phyloP scores from a whole-genome alignment of 2,329 filamentous ascomycete species.

The Penicillium frequentans region DNA sequence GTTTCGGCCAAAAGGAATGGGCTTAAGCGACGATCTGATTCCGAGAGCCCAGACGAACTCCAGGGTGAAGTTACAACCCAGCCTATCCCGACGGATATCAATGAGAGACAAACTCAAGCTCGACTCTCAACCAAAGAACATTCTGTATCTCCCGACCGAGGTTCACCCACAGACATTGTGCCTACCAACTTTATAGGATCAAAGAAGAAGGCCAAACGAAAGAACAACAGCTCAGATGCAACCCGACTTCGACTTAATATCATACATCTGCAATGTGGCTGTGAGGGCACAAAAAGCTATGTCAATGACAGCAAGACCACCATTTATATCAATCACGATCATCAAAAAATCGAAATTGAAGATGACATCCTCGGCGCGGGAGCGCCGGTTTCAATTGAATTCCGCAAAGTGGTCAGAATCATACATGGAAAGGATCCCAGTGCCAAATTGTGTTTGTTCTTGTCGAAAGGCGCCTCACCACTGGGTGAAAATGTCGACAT shows the following conservation, averaged over 20 bases:
- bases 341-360: conserved; percentile 7
- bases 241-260: conserved; percentile 14
- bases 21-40: conserved; percentile 6
- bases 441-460: conserved; percentile 30
- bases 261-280: conserved; percentile 24
- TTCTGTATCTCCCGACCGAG: conserved; percentile 6
- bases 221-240: conserved; percentile 3
- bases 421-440: conserved; percentile 20
- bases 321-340: conserved; percentile 15
- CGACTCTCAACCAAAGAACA: conserved; percentile 3
- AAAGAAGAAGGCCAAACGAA: conserved; percentile 16
- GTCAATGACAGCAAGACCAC: conserved; percentile 5
- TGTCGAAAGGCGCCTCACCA: conserved; percentile 21
- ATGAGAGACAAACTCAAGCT: conserved; percentile 1
- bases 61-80: conserved; percentile 38
- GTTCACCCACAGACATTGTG: conserved; percentile 35
- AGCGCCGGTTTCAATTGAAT: conserved; percentile 10
- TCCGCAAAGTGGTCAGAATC: conserved; percentile 24
- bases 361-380: not conserved
- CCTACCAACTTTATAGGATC: conserved; percentile 27
- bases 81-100: conserved; percentile 14
- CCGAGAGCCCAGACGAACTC: conserved; percentile 43
- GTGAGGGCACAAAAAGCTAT: conserved; percentile 7
- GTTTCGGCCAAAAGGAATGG: not conserved
- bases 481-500: conserved; percentile 26